Conservation (phyloP, 352 stramenopile genomes). For the Phytophthora europaea region DNA sequence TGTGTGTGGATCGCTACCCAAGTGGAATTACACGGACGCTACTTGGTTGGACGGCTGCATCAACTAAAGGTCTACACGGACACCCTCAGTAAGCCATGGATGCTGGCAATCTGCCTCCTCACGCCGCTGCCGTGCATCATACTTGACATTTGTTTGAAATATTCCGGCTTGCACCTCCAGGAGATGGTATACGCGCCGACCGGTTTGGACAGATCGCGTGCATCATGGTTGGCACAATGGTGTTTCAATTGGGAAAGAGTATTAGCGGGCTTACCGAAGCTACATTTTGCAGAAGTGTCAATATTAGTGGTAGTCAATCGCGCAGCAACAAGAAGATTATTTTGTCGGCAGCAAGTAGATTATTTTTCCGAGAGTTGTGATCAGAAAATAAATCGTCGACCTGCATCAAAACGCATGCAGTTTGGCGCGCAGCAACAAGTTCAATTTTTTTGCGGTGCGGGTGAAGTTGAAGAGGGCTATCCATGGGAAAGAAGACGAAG, state of each 20-base stretch:
- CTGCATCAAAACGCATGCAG: no score
- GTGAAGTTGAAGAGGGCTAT: no score
- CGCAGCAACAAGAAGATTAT: no score
- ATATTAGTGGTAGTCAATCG: no score
- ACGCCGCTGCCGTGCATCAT: constrained; percentile 2
- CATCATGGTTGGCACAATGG: constrained; percentile 1
- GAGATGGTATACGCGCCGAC: background rate
- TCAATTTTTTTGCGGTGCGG: no score
- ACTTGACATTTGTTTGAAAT: constrained; percentile 1
- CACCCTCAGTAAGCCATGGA: background rate
- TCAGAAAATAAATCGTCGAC: no score
- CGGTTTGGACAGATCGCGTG: background rate
- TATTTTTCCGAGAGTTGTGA: no score
- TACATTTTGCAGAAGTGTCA: background rate
- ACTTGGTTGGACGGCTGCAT: background rate
- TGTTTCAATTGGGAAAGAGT: constrained; percentile 1
- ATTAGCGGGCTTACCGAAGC: background rate
- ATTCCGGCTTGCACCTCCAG: background rate
- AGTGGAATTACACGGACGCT: background rate
- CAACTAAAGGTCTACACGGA: background rate
- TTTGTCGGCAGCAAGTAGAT: no score
- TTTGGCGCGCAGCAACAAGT: no score
- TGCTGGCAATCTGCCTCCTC: background rate
- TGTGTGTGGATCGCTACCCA: background rate
- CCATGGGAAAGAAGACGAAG: no score